Conservation (phyloP, 2,329 filamentous ascomycete genomes). For the Pyrenochaeta sp. region DNA sequence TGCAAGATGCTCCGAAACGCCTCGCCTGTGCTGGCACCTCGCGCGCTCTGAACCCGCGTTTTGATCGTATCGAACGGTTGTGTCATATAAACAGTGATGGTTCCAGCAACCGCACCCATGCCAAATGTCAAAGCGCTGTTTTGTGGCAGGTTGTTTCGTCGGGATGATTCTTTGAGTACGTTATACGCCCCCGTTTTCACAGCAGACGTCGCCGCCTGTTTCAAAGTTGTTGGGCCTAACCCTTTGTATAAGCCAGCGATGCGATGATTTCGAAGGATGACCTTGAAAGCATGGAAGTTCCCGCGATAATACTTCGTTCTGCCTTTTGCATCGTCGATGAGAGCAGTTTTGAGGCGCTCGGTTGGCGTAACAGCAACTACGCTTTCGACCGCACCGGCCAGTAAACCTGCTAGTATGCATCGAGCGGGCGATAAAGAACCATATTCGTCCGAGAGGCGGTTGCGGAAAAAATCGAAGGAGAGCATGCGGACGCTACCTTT, state of each 20-base stretch:
- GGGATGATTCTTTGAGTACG: constrained; percentile 51
- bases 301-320: constrained; percentile 28
- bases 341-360: constrained; percentile 41
- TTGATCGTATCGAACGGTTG: constrained; percentile 57
- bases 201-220: constrained; percentile 59
- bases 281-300: constrained; percentile 25
- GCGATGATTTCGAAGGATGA: constrained; percentile 52
- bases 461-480: constrained; percentile 41
- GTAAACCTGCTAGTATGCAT: constrained; percentile 37
- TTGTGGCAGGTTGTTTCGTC: constrained; percentile 27
- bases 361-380: constrained; percentile 43
- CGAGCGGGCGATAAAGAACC: constrained; percentile 35
- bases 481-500: constrained; percentile 45
- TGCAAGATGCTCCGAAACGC: constrained; percentile 34
- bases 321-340: constrained; percentile 44
- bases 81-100: constrained; percentile 52
- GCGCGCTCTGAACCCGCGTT: constrained; percentile 48
- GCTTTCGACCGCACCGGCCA: constrained; percentile 39
- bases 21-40: constrained; percentile 33
- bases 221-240: constrained; percentile 56
- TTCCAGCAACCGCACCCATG: constrained; percentile 40
- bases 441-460: constrained; percentile 32
- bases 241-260: constrained; percentile 57
- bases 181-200: constrained; percentile 62
- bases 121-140: constrained; percentile 36